Conservation (phyloP, 345 rosid species). For the Eucalyptus cloeziana region DNA sequence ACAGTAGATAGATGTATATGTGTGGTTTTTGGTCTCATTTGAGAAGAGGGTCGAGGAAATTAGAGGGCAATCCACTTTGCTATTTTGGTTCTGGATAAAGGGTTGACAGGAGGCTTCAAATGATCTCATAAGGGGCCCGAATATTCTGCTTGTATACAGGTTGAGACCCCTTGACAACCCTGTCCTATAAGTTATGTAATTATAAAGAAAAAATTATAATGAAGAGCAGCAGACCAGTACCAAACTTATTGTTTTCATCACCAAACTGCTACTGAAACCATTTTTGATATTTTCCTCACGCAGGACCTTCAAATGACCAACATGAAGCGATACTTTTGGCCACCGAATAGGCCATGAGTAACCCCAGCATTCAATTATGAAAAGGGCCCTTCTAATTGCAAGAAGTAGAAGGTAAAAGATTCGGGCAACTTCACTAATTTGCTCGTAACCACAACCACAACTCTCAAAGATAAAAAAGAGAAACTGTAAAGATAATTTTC, state of each 20-base stretch:
- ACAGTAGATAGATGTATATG: not conserved
- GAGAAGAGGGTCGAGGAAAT: not conserved
- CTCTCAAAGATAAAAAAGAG: not conserved
- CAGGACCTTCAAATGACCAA: not conserved
- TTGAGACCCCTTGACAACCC: not conserved
- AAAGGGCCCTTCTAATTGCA: not conserved
- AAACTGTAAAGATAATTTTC: not conserved
- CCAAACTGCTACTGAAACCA: not conserved
- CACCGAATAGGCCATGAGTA: not conserved
- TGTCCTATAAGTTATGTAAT: not conserved
- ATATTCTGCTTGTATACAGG: not conserved
- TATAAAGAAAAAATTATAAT: not conserved
- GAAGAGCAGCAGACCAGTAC: not conserved
- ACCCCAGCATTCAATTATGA: not conserved
- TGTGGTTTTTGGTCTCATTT: not conserved
- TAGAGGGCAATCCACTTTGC: not conserved
- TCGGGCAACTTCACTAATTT: not conserved
- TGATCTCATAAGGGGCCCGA: not conserved
- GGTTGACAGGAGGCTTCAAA: not conserved
- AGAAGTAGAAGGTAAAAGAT: not conserved
- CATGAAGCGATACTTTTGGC: not conserved
- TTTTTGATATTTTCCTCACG: not conserved
- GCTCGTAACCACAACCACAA: no score
- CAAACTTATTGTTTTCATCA: not conserved
- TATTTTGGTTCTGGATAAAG: not conserved